Conservation (phyloP, 2,329 filamentous ascomycete genomes). For the Colletotrichum sp. region DNA sequence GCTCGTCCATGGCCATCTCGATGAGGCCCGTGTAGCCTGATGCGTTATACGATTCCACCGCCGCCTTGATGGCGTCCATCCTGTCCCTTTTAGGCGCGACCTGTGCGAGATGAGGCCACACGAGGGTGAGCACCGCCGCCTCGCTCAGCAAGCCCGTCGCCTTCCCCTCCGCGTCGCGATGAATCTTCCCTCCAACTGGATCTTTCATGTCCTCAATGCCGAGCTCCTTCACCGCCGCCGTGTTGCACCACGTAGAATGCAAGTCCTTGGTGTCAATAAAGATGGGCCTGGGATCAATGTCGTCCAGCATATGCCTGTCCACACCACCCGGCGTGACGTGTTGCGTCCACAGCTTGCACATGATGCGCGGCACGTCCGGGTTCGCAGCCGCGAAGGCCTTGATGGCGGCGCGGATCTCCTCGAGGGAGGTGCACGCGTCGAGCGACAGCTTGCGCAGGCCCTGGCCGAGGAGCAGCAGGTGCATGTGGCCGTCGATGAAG, state of each 20-base stretch:
- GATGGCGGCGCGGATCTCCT: slow-evolving; percentile 54
- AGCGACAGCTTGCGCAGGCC: slow-evolving; percentile 56
- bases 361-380: slow-evolving; percentile 51
- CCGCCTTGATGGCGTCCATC: slow-evolving; percentile 50
- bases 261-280: slow-evolving; percentile 62
- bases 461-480: slow-evolving; percentile 59
- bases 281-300: slow-evolving; percentile 58
- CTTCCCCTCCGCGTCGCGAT: slow-evolving; percentile 51
- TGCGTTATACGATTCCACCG: slow-evolving; percentile 53
- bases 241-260: slow-evolving; percentile 63
- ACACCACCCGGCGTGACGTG: slow-evolving; percentile 51
- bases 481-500: slow-evolving; percentile 64
- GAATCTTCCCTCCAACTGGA: slow-evolving; percentile 56
- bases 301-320: slow-evolving; percentile 53
- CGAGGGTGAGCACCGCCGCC: slow-evolving; percentile 54
- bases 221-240: slow-evolving; percentile 54
- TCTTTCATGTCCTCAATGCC: slow-evolving; percentile 47
- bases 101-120: slow-evolving; percentile 59
- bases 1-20: slow-evolving; percentile 68
- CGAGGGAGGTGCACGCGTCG: slow-evolving; percentile 50
- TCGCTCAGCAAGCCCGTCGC: slow-evolving; percentile 57
- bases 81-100: slow-evolving; percentile 53
- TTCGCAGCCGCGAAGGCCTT: slow-evolving; percentile 49
- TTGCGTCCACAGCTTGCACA: slow-evolving; percentile 63
- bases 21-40: slow-evolving; percentile 60